phyloP scores from a whole-genome alignment of 768 basidiomycete genomes.

The Agaricus sinodeliciosus region DNA sequence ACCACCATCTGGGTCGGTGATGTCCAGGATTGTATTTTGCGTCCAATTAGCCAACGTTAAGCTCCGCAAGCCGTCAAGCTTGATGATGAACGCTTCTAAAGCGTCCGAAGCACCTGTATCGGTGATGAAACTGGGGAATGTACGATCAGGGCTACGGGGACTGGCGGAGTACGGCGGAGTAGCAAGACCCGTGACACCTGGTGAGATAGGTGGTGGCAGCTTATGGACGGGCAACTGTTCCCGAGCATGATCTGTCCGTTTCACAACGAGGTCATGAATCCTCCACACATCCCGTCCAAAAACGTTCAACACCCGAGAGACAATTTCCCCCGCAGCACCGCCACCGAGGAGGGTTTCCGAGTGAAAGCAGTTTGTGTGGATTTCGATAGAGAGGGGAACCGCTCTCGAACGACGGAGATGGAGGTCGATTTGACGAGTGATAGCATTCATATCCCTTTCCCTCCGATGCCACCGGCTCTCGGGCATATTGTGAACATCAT shows the following conservation, averaged over 20 bases:
- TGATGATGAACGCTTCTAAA: conserved; percentile 5
- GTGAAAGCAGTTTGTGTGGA: conserved; percentile 9
- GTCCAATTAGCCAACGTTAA: conserved; percentile 10
- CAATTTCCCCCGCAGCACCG: not conserved
- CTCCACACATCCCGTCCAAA: conserved; percentile 3
- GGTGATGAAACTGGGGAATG: not conserved
- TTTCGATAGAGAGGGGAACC: conserved; percentile 7
- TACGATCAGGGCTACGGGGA: not conserved
- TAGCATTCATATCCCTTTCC: conserved; percentile 2
- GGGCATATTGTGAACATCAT: not conserved
- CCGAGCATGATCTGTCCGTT: conserved; percentile 8
- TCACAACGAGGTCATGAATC: conserved; percentile 1
- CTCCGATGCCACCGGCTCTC: conserved; percentile 1
- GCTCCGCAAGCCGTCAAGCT: conserved; percentile 5
- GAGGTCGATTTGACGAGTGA: conserved; percentile 3
- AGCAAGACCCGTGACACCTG: not conserved
- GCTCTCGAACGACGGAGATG: conserved; percentile 7
- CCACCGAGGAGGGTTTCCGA: not conserved
- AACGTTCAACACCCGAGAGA: conserved; percentile 2
- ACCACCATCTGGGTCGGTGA: not conserved
- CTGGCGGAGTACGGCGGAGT: conserved; percentile 7
- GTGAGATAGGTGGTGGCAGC: not conserved
- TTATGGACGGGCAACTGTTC: not conserved
- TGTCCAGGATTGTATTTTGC: conserved; percentile 4
- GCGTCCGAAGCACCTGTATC: conserved; percentile 5